Conservation (phyloP, 2,329 filamentous ascomycete species). For the Penicillium sp. region DNA sequence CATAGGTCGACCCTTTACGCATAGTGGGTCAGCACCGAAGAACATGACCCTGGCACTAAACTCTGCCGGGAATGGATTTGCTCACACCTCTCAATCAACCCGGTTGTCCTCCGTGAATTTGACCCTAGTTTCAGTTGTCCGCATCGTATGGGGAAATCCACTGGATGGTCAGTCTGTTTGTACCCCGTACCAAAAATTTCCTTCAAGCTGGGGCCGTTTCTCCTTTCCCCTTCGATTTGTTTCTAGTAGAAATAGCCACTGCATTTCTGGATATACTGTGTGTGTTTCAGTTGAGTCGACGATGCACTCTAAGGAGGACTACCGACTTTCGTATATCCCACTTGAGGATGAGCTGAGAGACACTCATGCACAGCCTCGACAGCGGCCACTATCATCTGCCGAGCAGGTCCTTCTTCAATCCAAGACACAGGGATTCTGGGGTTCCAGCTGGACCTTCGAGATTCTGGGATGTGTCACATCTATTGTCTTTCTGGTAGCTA, state of each 20-base stretch:
- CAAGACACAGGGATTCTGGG: conserved; percentile 18
- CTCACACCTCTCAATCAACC: background rate
- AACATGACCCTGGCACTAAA: conserved; percentile 2
- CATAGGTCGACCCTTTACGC: background rate
- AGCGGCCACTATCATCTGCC: conserved; percentile 20
- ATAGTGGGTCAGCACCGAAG: background rate
- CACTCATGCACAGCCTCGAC: conserved; percentile 1
- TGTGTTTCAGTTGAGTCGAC: background rate
- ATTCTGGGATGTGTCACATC: conserved; percentile 30
- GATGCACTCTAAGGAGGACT: conserved; percentile 1
- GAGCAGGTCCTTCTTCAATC: conserved; percentile 20
- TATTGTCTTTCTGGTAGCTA: conserved; percentile 38
- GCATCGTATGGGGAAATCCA: conserved; percentile 1
- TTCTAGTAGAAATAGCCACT: background rate
- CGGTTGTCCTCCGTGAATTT: background rate
- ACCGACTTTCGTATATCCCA: conserved; percentile 1
- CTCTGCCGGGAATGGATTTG: background rate
- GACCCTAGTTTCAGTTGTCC: conserved; percentile 3
- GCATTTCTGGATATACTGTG: background rate
- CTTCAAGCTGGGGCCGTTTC: background rate
- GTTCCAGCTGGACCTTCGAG: conserved; percentile 26
- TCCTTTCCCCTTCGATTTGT: background rate
- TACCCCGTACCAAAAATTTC: background rate
- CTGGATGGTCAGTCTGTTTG: background rate
- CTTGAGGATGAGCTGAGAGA: background rate